A percentile compares a stretch with the other conserved stretches of the same genome.
Conservation (phyloP, 169 alveolate genomes). For the Cryptosporidium baileyi region DNA sequence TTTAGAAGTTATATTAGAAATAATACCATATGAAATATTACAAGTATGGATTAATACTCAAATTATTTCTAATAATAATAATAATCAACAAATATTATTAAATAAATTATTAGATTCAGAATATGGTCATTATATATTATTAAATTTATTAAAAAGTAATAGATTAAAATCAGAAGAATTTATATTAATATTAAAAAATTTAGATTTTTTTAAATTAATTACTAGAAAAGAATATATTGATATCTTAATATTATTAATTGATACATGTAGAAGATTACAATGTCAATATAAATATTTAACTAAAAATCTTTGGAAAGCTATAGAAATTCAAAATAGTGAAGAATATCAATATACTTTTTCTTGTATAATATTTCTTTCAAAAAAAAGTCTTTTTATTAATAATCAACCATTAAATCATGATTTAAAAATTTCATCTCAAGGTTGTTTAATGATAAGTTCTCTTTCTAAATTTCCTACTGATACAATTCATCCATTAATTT, state of each 20-base stretch:
- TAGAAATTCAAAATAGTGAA: constrained; percentile 34
- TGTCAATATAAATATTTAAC: constrained; percentile 39
- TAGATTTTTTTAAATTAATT: constrained; percentile 21
- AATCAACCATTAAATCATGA: not conserved
- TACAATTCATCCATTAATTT: constrained; percentile 46
- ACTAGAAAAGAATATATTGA: constrained; percentile 13
- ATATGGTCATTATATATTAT: constrained; percentile 35
- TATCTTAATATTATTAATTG: constrained; percentile 27
- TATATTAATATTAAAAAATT: constrained; percentile 3
- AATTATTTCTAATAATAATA: not conserved
- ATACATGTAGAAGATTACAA: constrained; percentile 48
- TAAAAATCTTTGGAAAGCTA: constrained; percentile 36
- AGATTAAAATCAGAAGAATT: constrained; percentile 12
- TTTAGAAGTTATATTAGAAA: constrained; percentile 12
- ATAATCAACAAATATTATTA: not conserved
- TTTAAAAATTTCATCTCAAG: constrained; percentile 7
- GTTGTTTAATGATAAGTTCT: constrained; percentile 46
- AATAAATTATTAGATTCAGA: constrained; percentile 18
- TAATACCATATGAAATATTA: constrained; percentile 14
- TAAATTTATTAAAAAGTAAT: constrained; percentile 23
- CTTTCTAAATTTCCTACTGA: constrained; percentile 48
- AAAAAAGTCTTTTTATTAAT: not conserved
- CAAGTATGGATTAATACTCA: constrained; percentile 26
- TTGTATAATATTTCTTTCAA: constrained; percentile 32
- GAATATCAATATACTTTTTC: constrained; percentile 59